Evolutionary conservation across 352 stramenopile species (phyloP).

Genomic region (Blastocystis sp.): DNA sequence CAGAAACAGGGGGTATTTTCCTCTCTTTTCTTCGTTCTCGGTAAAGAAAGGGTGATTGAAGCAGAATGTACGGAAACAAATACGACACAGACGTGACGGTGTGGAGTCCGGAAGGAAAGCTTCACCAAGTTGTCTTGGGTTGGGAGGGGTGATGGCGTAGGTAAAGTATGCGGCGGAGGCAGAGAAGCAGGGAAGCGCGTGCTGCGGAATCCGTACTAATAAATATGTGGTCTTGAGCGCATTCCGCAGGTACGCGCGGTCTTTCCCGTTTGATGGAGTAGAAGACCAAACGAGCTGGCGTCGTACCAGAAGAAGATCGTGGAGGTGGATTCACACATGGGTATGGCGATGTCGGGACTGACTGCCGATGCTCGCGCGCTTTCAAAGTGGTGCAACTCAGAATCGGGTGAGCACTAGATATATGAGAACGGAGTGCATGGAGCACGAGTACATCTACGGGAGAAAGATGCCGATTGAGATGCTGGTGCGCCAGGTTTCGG

Average conservation of each 20-base stretch:
- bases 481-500: constrained; percentile 82
- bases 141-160: not conserved
- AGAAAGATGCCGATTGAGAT: constrained; percentile 81
- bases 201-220: constrained; percentile 80
- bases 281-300: constrained; percentile 74
- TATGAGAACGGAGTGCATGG: constrained; percentile 85
- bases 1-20: not conserved
- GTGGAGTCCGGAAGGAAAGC: constrained; percentile 83
- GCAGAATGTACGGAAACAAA: constrained; percentile 84
- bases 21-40: constrained; percentile 27
- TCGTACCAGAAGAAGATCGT: constrained; percentile 85
- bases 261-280: not conserved
- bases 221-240: constrained; percentile 81
- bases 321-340: constrained; percentile 85
- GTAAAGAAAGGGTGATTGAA: constrained; percentile 25
- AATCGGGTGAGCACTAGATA: constrained; percentile 73
- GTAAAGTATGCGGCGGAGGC: constrained; percentile 86
- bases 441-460: constrained; percentile 87
- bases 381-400: constrained; percentile 69
- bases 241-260: constrained; percentile 49
- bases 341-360: constrained; percentile 82
- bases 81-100: constrained; percentile 87
- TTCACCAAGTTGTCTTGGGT: constrained; percentile 77
- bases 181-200: constrained; percentile 83
- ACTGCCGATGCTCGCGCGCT: constrained; percentile 82